A percentile compares a stretch with the other conserved stretches of the same genome.
phyloP scores from a whole-genome alignment of 1,284 basidiomycete species.

The Ceratobasidium sp. region DNA sequence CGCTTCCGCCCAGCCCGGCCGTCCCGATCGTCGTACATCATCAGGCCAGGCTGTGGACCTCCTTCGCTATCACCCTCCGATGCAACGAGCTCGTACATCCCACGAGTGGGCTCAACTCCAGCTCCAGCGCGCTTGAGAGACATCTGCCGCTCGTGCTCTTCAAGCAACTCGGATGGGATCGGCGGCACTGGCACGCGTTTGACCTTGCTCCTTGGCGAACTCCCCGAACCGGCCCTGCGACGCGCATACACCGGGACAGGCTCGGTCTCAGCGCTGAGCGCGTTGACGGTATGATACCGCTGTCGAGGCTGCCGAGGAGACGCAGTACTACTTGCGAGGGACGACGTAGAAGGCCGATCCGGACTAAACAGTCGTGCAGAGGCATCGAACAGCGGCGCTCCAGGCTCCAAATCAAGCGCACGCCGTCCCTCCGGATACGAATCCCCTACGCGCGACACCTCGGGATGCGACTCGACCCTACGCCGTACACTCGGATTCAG shows the following conservation, averaged over 20 bases:
- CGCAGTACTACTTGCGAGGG: neutral
- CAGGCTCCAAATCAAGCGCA: conserved; percentile 3
- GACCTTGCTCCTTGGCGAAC: conserved; percentile 11
- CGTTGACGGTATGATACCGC: conserved; percentile 12
- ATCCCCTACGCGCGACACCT: too few relatives aligned
- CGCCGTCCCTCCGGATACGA: neutral
- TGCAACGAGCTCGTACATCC: conserved; percentile 5
- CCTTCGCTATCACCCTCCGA: neutral
- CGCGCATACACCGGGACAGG: neutral
- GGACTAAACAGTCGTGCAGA: neutral
- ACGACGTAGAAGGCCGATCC: neutral
- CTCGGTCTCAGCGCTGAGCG: neutral
- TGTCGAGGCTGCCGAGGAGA: neutral
- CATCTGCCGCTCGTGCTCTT: conserved; percentile 40
- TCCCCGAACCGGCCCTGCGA: neutral
- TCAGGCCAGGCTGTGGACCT: conserved; percentile 2
- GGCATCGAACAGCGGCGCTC: neutral
- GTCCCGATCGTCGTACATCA: neutral
- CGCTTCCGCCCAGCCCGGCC: conserved; percentile 27
- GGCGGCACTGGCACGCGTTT: conserved; percentile 39
- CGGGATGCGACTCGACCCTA: too few relatives aligned
- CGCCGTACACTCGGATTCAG: too few relatives aligned
- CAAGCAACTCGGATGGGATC: conserved; percentile 36
- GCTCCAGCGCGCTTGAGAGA: neutral
- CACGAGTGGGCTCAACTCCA: neutral